phyloP scores from a whole-genome alignment of 2,329 filamentous ascomycete species.

The Calonectria pseudoturangicola region DNA sequence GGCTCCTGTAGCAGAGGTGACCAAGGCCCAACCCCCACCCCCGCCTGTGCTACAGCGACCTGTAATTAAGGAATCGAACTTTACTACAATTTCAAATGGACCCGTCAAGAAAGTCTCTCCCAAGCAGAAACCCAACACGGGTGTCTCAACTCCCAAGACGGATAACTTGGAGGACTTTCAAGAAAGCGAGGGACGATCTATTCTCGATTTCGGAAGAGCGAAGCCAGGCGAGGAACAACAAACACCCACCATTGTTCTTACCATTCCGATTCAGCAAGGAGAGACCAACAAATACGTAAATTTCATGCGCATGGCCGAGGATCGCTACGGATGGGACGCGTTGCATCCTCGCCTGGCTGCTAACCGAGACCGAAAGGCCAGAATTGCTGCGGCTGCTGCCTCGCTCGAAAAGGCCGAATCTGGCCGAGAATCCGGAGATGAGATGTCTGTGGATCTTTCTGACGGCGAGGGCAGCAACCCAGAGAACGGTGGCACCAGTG shows the following conservation, averaged over 20 bases:
- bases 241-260: slow-evolving; percentile 87
- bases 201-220: slow-evolving; percentile 77
- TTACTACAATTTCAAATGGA: slow-evolving; percentile 64
- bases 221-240: slow-evolving; percentile 75
- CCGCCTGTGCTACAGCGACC: slow-evolving; percentile 51
- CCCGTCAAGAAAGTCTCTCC: slow-evolving; percentile 68
- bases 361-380: slow-evolving; percentile 88
- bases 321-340: slow-evolving; percentile 95
- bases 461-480: slow-evolving; percentile 87
- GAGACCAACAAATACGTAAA: slow-evolving; percentile 95
- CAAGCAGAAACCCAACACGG: slow-evolving; percentile 66
- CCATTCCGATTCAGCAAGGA: slow-evolving; percentile 83
- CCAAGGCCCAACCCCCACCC: neutral
- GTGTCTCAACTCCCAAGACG: slow-evolving; percentile 68
- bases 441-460: slow-evolving; percentile 88
- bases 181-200: slow-evolving; percentile 70
- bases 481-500: slow-evolving; percentile 83
- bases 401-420: slow-evolving; percentile 86
- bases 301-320: slow-evolving; percentile 94
- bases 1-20: slow-evolving; percentile 49
- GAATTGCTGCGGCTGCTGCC: slow-evolving; percentile 91
- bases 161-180: slow-evolving; percentile 69
- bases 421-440: slow-evolving; percentile 82
- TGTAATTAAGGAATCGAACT: slow-evolving; percentile 62
- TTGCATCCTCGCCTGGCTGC: slow-evolving; percentile 93